Evolutionary conservation across 164 flowering plant species (phyloP).

Genomic region (Litsea cubeba): DNA sequence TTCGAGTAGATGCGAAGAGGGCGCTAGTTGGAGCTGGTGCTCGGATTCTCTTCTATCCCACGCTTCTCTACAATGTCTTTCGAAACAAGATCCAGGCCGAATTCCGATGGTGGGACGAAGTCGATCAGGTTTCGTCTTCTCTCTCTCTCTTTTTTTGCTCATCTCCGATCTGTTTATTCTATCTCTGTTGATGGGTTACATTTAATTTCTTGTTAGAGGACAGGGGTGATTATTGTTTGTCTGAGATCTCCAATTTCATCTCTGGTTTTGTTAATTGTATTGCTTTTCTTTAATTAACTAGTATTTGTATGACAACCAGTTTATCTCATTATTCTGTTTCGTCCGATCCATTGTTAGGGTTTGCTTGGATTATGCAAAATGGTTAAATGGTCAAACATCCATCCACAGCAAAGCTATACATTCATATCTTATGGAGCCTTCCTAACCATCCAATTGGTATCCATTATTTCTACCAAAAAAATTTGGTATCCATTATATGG

Average conservation of each 20-base stretch:
- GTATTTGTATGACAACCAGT: too few species aligned
- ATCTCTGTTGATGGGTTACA: neutral
- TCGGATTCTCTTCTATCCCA: constrained; percentile 80
- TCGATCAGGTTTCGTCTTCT: constrained; percentile 60
- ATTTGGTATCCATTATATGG: too few species aligned
- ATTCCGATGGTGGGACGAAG: constrained; percentile 91
- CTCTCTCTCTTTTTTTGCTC: neutral
- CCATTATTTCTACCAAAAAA: too few species aligned
- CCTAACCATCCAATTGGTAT: too few species aligned
- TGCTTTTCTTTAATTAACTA: neutral
- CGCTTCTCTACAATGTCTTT: constrained; percentile 74
- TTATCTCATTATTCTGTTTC: too few species aligned
- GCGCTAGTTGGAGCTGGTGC: constrained; percentile 82
- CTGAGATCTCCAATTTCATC: neutral
- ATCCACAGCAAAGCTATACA: too few species aligned
- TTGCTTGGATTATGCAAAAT: too few species aligned
- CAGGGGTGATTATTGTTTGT: neutral
- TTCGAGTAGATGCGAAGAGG: constrained; percentile 37
- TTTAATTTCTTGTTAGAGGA: too few species aligned
- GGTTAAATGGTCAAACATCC: too few species aligned
- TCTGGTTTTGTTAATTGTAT: neutral
- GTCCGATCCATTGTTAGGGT: too few species aligned
- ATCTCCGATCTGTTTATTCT: neutral
- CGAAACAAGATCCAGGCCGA: constrained; percentile 69
- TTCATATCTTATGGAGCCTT: too few species aligned